Evolutionary conservation across 148 eudicot genomes (phyloP).

Genomic region (Rhododendron simsii): DNA sequence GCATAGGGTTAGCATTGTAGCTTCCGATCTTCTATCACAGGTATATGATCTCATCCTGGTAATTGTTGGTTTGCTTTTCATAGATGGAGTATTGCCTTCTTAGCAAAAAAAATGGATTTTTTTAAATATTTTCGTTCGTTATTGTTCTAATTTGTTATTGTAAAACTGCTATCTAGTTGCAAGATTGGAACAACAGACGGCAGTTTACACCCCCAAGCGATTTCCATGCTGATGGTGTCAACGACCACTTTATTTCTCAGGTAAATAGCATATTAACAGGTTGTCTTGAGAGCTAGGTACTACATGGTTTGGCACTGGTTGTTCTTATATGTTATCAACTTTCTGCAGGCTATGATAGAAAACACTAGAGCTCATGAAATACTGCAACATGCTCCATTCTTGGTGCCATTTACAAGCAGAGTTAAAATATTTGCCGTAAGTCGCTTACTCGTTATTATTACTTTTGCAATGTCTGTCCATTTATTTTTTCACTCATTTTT

Average conservation of each 20-base stretch:
- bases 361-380: conserved; percentile 77
- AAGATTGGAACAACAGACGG: conserved; percentile 98
- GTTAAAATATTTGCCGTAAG: conserved; percentile 90
- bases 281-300: background rate
- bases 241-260: conserved; percentile 87
- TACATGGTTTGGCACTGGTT: conserved; percentile 1
- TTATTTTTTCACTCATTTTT: background rate
- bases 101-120: background rate
- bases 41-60: conserved; percentile 28
- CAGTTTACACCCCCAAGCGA: conserved; percentile 77
- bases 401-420: conserved; percentile 92
- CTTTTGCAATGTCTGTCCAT: background rate
- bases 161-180: conserved; percentile 47
- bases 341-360: conserved; percentile 75
- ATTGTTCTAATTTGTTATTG: conserved; percentile 12
- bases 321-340: conserved; percentile 6
- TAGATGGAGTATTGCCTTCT: background rate
- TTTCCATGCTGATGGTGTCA: conserved; percentile 94
- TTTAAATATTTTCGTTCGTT: background rate
- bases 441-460: conserved; percentile 14
- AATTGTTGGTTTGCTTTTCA: background rate
- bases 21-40: conserved; percentile 91
- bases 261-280: conserved; percentile 27
- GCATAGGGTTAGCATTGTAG: conserved; percentile 71
- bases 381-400: conserved; percentile 83